These are phyloP conservation scores for Peribolospora baueri DNA, from an alignment of 768 basidiomycete genomes.

Conservation along the genomic window DNA sequence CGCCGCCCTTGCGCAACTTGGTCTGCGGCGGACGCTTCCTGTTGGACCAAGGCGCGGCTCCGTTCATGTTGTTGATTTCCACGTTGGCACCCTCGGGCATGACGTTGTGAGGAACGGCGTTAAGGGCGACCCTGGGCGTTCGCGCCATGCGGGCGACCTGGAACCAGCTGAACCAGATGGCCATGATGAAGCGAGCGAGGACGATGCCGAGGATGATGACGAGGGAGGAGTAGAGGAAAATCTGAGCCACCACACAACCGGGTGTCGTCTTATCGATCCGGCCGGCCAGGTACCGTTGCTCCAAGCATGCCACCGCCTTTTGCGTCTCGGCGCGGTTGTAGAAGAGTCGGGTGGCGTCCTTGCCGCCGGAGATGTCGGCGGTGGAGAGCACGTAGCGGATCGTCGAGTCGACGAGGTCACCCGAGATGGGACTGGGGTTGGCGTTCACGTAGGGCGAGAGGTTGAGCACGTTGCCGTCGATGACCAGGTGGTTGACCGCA, in stretches of 20 bases:
- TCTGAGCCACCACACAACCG: constrained; percentile 71
- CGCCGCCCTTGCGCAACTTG: constrained; percentile 7
- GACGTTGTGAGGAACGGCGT: constrained; percentile 79
- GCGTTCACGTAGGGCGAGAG: constrained; percentile 58
- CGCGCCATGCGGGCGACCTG: constrained; percentile 57
- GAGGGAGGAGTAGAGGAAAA: constrained; percentile 73
- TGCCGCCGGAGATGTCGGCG: constrained; percentile 33
- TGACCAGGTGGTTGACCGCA: constrained; percentile 52
- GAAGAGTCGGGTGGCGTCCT: constrained; percentile 76
- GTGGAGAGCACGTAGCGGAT: constrained; percentile 45
- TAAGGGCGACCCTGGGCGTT: constrained; percentile 49
- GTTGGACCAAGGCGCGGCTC: constrained; percentile 83
- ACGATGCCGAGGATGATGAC: constrained; percentile 79
- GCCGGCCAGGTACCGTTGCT: constrained; percentile 67
- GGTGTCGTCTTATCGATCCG: constrained; percentile 91
- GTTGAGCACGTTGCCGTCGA: constrained; percentile 87
- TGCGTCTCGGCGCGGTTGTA: constrained; percentile 41
- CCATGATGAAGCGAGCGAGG: constrained; percentile 80
- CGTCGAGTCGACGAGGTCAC: constrained; percentile 56
- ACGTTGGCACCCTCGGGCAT: constrained; percentile 90
- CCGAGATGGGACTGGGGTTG: constrained; percentile 39
- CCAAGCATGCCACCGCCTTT: constrained; percentile 51
- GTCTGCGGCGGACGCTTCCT: constrained; percentile 19
- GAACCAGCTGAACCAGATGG: constrained; percentile 92
- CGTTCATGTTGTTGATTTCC: constrained; percentile 67